phyloP scores from a whole-genome alignment of 805 yeast genomes.

The Candida chauliodis region DNA sequence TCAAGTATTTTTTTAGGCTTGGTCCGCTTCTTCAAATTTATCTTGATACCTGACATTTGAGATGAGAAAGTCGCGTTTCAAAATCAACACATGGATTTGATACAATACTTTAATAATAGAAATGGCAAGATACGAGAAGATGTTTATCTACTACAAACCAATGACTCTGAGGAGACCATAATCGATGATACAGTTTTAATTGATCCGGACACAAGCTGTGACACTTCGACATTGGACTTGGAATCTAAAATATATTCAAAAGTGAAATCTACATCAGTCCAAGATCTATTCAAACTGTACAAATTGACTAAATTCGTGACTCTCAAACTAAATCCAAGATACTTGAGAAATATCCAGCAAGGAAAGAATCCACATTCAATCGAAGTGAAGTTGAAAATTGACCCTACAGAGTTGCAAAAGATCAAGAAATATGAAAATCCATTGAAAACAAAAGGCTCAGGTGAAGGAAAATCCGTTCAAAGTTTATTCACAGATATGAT shows the following conservation, averaged over 20 bases:
- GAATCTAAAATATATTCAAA: conserved; percentile 20
- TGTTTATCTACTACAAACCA: neutral
- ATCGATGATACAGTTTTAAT: neutral
- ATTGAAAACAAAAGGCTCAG: conserved; percentile 23
- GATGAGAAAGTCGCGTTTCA: conserved; percentile 5
- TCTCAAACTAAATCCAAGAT: neutral
- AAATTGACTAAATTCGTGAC: neutral
- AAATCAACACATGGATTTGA: conserved; percentile 2
- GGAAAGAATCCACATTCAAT: neutral
- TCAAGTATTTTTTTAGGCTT: conserved; percentile 4
- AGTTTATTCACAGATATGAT: conserved; percentile 40
- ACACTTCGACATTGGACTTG: conserved; percentile 12
- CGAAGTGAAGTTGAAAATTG: conserved; percentile 22
- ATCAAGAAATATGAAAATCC: conserved; percentile 27
- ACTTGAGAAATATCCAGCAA: conserved; percentile 5
- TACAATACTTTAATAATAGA: neutral
- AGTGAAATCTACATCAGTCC: conserved; percentile 16
- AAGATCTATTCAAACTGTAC: conserved; percentile 15
- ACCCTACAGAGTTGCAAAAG: conserved; percentile 21
- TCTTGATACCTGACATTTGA: conserved; percentile 21
- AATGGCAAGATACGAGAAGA: neutral
- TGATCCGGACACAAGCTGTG: neutral
- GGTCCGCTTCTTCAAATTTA: conserved; percentile 16
- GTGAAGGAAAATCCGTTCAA: conserved; percentile 10
- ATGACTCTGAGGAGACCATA: neutral